Base-by-base conservation (phyloP, 164 flowering plant species). In the Magnolia officinalis region DNA sequence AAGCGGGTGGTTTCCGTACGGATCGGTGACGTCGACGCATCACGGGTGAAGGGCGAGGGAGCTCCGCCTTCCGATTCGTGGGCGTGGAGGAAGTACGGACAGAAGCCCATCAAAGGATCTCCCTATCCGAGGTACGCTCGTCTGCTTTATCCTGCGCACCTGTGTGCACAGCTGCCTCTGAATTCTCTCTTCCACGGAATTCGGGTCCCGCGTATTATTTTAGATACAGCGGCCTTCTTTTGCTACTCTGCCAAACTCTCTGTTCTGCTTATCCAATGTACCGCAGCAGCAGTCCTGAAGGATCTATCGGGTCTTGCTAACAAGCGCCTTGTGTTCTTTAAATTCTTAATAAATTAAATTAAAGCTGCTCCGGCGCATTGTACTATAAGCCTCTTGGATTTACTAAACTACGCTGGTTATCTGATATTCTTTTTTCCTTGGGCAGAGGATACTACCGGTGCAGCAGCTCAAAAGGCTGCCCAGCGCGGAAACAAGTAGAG, bases 1-100 rank as follows among this genome's bases (percentile, higher is more conserved):
- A 94, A 90, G 70, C 84, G 89, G 74, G 97, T 92, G 68, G 89
- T 91, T 64, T 83, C 92, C 1, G 83, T 94, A 67, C 94, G 97
- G 63, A 89, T 92, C 82, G 86, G 79, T 23, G 94, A 89, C 71
- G 80, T 81, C 7, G 93, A 91, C 18, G 89, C 91, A 1, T 82
- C 93, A n/a, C 76, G 88, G 75, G 72, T 75, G 16, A 91, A 86
- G 70, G 93, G 93, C 4, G 93, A 90, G 63, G 84, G 83, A 18
- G 79, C 91, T 72, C 96, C 93, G 6, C 93, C 97, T 50, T 85
- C 91, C 2, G 97, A 92, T 89, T 89, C 94, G 2, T 94, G 96
- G 96, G 90, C 97, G 1, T 92, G 97, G 97, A 79, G 98, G 66
- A 92, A 92, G 80, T 94, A 92, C 79, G 98, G 98, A 23, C 98